Conservation (phyloP, 495 filamentous ascomycete species). For the Trichoderma erinaceum region DNA sequence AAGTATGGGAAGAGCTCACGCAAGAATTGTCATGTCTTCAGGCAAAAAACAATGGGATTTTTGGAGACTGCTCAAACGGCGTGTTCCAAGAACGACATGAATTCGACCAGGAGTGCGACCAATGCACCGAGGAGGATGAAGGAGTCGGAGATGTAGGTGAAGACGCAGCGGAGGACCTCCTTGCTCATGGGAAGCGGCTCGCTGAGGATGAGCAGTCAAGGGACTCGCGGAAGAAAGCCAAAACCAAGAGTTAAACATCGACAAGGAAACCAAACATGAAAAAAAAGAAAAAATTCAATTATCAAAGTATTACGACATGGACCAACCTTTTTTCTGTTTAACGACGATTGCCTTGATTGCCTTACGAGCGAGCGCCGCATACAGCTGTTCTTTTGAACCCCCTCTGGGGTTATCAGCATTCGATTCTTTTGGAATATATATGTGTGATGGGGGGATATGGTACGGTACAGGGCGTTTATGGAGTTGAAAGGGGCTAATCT, state of each 20-base stretch:
- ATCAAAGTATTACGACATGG: neutral
- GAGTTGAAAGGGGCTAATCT: neutral
- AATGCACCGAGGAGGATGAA: slow-evolving; percentile 25
- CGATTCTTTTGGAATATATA: neutral
- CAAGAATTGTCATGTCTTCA: slow-evolving; percentile 34
- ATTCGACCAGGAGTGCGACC: slow-evolving; percentile 34
- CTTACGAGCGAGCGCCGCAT: neutral
- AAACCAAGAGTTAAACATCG: neutral
- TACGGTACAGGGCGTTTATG: neutral
- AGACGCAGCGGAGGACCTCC: slow-evolving; percentile 23
- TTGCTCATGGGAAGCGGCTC: slow-evolving; percentile 12
- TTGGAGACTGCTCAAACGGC: slow-evolving; percentile 28
- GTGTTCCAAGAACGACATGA: slow-evolving; percentile 26
- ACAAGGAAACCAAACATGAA: no score
- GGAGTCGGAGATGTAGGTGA: slow-evolving; percentile 29
- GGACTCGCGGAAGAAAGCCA: slow-evolving; percentile 11
- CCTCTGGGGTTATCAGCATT: neutral
- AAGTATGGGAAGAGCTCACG: slow-evolving; percentile 28
- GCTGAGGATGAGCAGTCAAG: slow-evolving; percentile 16
- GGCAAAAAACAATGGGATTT: slow-evolving; percentile 31
- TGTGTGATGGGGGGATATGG: neutral
- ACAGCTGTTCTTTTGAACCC: neutral
- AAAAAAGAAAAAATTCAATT: neutral
- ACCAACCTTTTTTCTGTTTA: neutral
- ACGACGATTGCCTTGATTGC: neutral